Conservation (phyloP, 169 alveolate species). For the Theileria sp. region DNA sequence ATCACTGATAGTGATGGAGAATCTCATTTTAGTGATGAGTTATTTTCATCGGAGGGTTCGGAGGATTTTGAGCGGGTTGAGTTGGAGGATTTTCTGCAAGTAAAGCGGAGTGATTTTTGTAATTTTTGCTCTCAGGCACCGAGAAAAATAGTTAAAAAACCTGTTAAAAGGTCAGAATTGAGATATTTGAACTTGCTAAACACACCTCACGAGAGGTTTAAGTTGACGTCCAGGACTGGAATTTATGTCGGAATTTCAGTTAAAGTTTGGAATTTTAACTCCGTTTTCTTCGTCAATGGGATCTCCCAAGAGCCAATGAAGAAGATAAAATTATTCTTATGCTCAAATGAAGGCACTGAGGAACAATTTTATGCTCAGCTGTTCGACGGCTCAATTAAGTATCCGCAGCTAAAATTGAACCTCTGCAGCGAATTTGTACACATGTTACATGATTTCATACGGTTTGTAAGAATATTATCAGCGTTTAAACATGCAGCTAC, state of each 20-base stretch:
- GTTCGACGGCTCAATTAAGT: constrained; percentile 41
- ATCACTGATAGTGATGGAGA: neutral
- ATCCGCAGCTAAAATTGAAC: constrained; percentile 27
- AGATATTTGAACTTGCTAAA: constrained; percentile 22
- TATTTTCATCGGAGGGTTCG: constrained; percentile 25
- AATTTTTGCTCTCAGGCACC: neutral
- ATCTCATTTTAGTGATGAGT: constrained; percentile 53
- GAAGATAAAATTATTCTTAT: constrained; percentile 11
- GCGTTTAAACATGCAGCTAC: constrained; percentile 19
- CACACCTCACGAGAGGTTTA: constrained; percentile 46
- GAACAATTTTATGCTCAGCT: constrained; percentile 8
- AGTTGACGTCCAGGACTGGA: constrained; percentile 51
- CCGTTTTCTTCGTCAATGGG: constrained; percentile 14
- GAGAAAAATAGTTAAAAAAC: neutral
- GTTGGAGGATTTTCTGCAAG: constrained; percentile 19
- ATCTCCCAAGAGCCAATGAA: constrained; percentile 5
- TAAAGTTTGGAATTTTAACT: constrained; percentile 41
- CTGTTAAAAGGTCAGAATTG: constrained; percentile 15
- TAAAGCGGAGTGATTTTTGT: constrained; percentile 26
- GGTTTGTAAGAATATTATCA: constrained; percentile 35
- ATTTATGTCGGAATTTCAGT: constrained; percentile 35
- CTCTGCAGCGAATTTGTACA: constrained; percentile 35
- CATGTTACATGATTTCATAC: constrained; percentile 38
- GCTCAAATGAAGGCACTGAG: constrained; percentile 3
- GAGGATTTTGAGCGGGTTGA: neutral